Conservation (phyloP, 257 asterid species). For the Linaria vulgaris region DNA sequence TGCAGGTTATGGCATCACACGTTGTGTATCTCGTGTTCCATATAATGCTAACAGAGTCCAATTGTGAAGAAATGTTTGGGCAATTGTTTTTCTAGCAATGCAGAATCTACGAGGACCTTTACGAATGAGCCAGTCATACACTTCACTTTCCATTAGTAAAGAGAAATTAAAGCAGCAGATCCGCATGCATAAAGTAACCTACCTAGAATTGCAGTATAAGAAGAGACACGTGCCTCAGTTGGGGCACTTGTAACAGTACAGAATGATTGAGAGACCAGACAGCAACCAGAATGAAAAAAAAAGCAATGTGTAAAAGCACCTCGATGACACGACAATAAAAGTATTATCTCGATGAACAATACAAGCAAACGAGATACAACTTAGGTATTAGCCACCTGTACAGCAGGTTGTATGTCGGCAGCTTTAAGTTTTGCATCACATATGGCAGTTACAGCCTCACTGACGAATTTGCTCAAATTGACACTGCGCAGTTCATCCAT, state of each 20-base stretch:
- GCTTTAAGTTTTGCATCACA: conserved; percentile 94
- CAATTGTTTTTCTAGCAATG: background rate
- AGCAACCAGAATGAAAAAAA: background rate
- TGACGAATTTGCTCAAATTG: conserved; percentile 91
- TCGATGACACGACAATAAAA: conserved; percentile 6
- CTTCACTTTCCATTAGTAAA: background rate
- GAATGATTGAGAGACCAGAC: conserved; percentile 5
- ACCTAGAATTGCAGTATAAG: conserved; percentile 1
- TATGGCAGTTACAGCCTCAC: conserved; percentile 96
- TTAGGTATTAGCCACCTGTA: conserved; percentile 60
- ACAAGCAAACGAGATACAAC: conserved; percentile 12
- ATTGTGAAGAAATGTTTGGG: no score
- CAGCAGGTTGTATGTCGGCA: conserved; percentile 93
- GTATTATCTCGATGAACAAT: conserved; percentile 2
- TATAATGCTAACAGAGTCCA: no score
- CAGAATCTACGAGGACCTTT: background rate
- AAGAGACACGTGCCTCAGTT: background rate
- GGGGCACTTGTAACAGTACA: conserved; percentile 5
- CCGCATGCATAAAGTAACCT: conserved; percentile 10
- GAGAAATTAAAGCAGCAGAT: conserved; percentile 3
- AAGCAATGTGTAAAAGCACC: conserved; percentile 6
- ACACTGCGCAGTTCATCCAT: conserved; percentile 95
- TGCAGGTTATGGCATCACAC: no score
- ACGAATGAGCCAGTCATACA: conserved; percentile 11
- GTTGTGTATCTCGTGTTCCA: no score